Base-by-base conservation (phyloP, 208 protist genomes). In the Zelonia costaricensis region DNA sequence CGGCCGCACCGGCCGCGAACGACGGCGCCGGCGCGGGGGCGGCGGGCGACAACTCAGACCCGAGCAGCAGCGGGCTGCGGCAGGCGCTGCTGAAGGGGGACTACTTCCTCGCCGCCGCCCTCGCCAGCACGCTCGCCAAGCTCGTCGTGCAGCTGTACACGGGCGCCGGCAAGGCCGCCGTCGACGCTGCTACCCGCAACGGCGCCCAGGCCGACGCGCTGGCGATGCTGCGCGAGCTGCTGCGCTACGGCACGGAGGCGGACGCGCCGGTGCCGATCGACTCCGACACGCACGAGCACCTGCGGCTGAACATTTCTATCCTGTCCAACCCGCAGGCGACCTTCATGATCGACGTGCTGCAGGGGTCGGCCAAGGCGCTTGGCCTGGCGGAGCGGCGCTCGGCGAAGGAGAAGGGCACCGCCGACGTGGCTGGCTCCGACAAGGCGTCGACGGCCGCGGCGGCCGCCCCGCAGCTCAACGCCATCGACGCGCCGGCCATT, bases 51-150 rank as follows among this genome's bases (percentile, higher is more conserved):
- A 57, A 36, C 47, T 16, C 46, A 1, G 53, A 58, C 27, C 48
- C 55, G 27, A 64, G 31, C 55, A 59, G 46, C 43, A 69, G 61
- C 33, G 82, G 83, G 13, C 62, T 96, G 63, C 80, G 88, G 2
- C 20, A 42, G 39, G 54, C 80, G 5, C 70, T 98, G 45, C 58
- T 76, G 22, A 65, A 73, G 27, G 97, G 98, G 10, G 95, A 99
- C 65, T 98, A 97, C 69, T 99, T 98, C 76, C 70, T 99, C 28
- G 95, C 84, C 0, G 44, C 93, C 9, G 82, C 87, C 4, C 64
- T 99, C 10, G 84, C 88, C 25, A 89, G 73, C 20, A 92, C 97
- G 4, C 73, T 99, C 0, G 78, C 87, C 1, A 99, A 99, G 81
- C 84, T 99, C n/a, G 90, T 96, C 28, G 61, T 97, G n/a, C 88